Conservation (phyloP, 352 stramenopile species). For the Pythium sp. region DNA sequence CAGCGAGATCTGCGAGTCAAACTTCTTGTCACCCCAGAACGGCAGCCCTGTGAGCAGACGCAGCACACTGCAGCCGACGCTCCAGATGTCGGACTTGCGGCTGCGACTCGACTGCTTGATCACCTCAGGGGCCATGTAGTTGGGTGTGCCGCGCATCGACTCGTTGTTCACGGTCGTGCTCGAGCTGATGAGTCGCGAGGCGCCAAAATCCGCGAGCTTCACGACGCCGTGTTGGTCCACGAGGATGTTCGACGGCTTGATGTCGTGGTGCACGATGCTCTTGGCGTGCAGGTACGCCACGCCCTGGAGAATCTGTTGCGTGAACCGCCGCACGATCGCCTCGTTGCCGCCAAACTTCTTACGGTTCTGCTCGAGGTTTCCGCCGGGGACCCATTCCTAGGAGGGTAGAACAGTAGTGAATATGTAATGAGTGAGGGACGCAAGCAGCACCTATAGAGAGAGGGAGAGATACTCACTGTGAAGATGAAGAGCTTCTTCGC, state of each 20-base stretch:
- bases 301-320: slow-evolving; percentile 73
- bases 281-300: slow-evolving; percentile 88
- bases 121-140: slow-evolving; percentile 88
- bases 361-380: slow-evolving; percentile 76
- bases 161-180: slow-evolving; percentile 44
- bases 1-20: slow-evolving; percentile 64
- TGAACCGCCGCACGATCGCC: slow-evolving; percentile 69
- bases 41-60: slow-evolving; percentile 62
- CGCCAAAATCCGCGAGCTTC: slow-evolving; percentile 94
- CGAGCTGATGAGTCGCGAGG: slow-evolving; percentile 68
- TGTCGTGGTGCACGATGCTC: slow-evolving; percentile 79
- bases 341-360: slow-evolving; percentile 82
- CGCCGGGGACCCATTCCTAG: slow-evolving; percentile 85
- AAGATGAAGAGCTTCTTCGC: slow-evolving; percentile 88
- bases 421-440: background rate
- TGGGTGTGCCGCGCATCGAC: slow-evolving; percentile 76
- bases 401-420: background rate
- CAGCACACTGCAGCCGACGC: slow-evolving; percentile 75
- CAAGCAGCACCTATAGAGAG: background rate
- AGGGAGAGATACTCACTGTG: slow-evolving; percentile 20
- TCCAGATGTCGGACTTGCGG: slow-evolving; percentile 82
- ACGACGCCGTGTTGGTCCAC: slow-evolving; percentile 92
- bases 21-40: slow-evolving; percentile 82
- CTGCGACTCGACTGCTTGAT: slow-evolving; percentile 83
- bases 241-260: slow-evolving; percentile 92